phyloP scores from a whole-genome alignment of 179 eudicot genomes.

The Amaranthus tricolor region DNA sequence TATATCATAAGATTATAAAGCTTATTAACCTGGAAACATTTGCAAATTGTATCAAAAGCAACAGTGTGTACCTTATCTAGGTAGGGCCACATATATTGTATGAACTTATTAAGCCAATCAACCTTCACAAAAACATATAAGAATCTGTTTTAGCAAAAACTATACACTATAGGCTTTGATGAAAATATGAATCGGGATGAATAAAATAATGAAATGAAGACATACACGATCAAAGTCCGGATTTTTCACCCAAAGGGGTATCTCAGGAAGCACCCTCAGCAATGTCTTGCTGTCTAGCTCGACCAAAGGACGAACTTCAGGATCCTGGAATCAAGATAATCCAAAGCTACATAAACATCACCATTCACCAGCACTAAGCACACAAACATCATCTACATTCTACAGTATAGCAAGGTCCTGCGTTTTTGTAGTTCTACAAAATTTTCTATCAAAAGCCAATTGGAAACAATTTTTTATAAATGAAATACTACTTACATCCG shows the following conservation, averaged over 20 bases:
- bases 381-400: background rate
- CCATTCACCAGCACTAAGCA: background rate
- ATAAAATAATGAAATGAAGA: background rate
- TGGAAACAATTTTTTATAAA: no score
- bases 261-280: constrained; percentile 54
- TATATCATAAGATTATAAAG: background rate
- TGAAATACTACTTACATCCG: no score
- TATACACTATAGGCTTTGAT: background rate
- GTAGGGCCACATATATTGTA: constrained; percentile 88
- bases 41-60: background rate
- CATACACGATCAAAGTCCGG: constrained; percentile 80
- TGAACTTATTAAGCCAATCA: constrained; percentile 92
- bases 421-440: background rate
- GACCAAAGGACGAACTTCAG: constrained; percentile 41
- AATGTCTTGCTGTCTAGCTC: constrained; percentile 50
- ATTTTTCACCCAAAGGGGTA: constrained; percentile 86
- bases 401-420: no score
- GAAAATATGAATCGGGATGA: background rate
- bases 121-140: constrained; percentile 44
- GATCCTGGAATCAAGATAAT: constrained; percentile 42
- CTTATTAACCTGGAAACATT: background rate
- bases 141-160: background rate
- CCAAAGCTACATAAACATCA: background rate
- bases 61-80: constrained; percentile 65
- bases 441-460: background rate